Evolutionary conservation across 768 basidiomycete genomes (phyloP).

Genomic region (Russula vinacea): DNA sequence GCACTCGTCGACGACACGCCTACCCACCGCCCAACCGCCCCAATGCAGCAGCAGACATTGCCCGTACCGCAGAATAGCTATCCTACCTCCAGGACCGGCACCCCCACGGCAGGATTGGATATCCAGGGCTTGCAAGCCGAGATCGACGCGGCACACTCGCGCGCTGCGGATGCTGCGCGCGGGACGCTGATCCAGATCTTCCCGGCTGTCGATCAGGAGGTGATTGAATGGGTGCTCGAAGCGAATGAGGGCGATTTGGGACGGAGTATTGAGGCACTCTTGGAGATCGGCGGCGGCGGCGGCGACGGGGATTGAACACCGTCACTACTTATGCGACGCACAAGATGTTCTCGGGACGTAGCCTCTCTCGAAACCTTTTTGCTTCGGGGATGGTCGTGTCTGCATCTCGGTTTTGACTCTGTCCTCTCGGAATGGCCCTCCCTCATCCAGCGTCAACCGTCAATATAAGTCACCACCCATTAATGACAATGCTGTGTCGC

Average conservation of each 20-base stretch:
- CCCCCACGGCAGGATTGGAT: slow-evolving; percentile 41
- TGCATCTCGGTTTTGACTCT: not conserved
- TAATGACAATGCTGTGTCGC: too few species aligned
- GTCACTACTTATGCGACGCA: not conserved
- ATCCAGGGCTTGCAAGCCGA: slow-evolving; percentile 66
- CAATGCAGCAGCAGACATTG: slow-evolving; percentile 12
- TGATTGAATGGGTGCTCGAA: slow-evolving; percentile 86
- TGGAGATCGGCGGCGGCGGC: slow-evolving; percentile 64
- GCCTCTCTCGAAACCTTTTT: not conserved
- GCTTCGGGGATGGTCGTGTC: not conserved
- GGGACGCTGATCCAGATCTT: slow-evolving; percentile 88
- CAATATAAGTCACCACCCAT: too few species aligned
- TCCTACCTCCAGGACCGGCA: slow-evolving; percentile 23
- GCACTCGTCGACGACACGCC: slow-evolving; percentile 51
- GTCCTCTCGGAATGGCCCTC: too few species aligned
- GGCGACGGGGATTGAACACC: slow-evolving; percentile 30
- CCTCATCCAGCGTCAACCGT: too few species aligned
- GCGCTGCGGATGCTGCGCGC: slow-evolving; percentile 64
- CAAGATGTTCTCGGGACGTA: slow-evolving; percentile 16
- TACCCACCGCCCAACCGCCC: slow-evolving; percentile 37
- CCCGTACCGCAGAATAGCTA: slow-evolving; percentile 11
- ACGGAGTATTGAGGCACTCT: slow-evolving; percentile 78
- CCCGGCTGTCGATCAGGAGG: slow-evolving; percentile 75
- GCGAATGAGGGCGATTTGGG: slow-evolving; percentile 87
- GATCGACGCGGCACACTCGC: slow-evolving; percentile 74